Base-by-base conservation (phyloP, 2,329 filamentous ascomycete genomes). In the Phialophora chinensis region DNA sequence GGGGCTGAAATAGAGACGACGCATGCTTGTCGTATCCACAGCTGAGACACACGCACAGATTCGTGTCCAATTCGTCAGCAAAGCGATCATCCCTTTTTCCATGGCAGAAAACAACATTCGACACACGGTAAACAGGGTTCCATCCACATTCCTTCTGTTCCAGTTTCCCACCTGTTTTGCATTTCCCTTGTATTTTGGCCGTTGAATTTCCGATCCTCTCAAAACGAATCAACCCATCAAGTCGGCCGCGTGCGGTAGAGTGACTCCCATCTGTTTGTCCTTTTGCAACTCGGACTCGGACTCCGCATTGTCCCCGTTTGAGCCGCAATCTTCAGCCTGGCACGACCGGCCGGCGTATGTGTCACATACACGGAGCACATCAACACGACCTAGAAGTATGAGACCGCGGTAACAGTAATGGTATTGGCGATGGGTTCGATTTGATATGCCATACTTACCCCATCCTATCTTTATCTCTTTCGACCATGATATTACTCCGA, bases 401-500 rank as follows among this genome's bases (percentile, higher is more conserved):
- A 44, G 17, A n/a, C 12, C 14, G 2, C 14, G 38, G 17, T 44
- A 20, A 44, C n/a, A n/a, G 38, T 44, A 44, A n/a, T n/a, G 49
- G 20, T 14, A 52, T 11, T 52, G 10, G 11, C 6, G 4, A 52
- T 55, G 53, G 12, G 2, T 12, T 20, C 17, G 29, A 35, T n/a
- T 55, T 55, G 25, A 35, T 33, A 20, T 49, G 27, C 38, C 4
- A 11, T 35, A 17, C 23, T 35, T 14, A 25, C 8, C 8, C 25
- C 29, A 6, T 4, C 17, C 7, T 56, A 42, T 27, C 14, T 56
- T 8, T 53, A 38, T 35, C 20, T 23, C 11, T 38, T 31, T 14
- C 55, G 61, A 68, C 27, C 44, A 68, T 66, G 66, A 8, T 49
- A 25, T 25, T 66, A 8, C 17, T 64, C 42, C 63, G 66, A 4